Conservation (phyloP, 2,329 filamentous ascomycete genomes). For the Pseudogymnoascus sp. region DNA sequence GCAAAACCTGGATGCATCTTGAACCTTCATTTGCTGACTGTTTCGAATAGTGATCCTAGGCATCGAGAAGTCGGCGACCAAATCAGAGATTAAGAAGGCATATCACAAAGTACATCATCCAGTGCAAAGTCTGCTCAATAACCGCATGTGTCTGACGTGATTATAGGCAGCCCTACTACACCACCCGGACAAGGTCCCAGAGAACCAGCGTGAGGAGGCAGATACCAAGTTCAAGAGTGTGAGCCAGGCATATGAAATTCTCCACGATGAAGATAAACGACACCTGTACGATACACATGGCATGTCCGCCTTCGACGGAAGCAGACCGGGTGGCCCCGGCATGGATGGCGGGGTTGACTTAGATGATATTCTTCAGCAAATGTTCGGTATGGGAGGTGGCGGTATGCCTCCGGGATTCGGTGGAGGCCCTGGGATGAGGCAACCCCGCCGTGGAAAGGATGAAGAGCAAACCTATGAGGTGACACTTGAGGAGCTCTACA, state of each 20-base stretch:
- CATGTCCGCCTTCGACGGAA: conserved; percentile 87
- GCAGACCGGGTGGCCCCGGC: conserved; percentile 55
- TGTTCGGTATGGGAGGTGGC: conserved; percentile 70
- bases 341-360: conserved; percentile 65
- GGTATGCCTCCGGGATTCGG: conserved; percentile 29
- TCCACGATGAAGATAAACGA: conserved; percentile 90
- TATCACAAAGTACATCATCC: conserved; percentile 70
- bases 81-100: conserved; percentile 85
- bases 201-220: conserved; percentile 73
- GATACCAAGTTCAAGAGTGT: conserved; percentile 90
- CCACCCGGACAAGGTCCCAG: conserved; percentile 92
- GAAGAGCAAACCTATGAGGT: conserved; percentile 91
- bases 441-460: conserved; percentile 64
- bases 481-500: conserved; percentile 89
- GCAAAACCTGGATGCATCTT: background rate
- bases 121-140: conserved; percentile 5
- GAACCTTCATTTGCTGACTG: conserved; percentile 21
- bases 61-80: conserved; percentile 61
- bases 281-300: conserved; percentile 87
- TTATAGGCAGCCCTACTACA: conserved; percentile 71
- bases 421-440: conserved; percentile 40
- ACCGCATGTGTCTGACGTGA: conserved; percentile 16
- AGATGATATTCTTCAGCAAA: conserved; percentile 86
- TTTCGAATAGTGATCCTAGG: conserved; percentile 63
- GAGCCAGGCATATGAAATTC: conserved; percentile 94